A percentile compares a stretch with the other conserved stretches of the same genome.
phyloP scores from a whole-genome alignment of 192 early-diverging fungal species.

The Entomortierella parvispora region DNA sequence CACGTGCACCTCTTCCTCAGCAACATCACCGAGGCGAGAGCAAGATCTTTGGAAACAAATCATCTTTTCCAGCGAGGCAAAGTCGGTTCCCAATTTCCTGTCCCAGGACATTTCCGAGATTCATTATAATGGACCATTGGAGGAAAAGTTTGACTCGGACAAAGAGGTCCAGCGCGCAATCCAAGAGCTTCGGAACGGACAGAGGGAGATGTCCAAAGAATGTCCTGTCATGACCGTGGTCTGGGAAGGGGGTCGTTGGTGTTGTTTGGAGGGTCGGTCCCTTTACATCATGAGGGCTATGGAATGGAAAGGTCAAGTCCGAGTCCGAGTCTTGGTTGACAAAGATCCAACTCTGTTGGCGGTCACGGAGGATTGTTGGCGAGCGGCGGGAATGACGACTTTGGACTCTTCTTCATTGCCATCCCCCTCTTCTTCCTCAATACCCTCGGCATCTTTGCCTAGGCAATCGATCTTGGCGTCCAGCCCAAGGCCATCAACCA shows the following conservation, averaged over 20 bases:
- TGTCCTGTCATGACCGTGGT: conserved; percentile 50
- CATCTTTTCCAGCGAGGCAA: conserved; percentile 4
- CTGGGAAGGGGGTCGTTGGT: conserved; percentile 49
- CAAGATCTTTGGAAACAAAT: conserved; percentile 20
- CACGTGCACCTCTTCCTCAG: conserved; percentile 1
- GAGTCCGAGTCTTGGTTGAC: conserved; percentile 40
- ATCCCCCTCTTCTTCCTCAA: no score
- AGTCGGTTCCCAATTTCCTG: conserved; percentile 23
- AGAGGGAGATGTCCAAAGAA: conserved; percentile 43
- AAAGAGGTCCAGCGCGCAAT: conserved; percentile 25
- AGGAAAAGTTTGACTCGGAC: conserved; percentile 25
- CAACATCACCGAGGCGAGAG: conserved; percentile 4
- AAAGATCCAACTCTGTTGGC: conserved; percentile 39
- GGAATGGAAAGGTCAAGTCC: conserved; percentile 41
- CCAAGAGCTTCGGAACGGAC: conserved; percentile 16
- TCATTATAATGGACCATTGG: conserved; percentile 33
- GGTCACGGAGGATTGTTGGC: conserved; percentile 48
- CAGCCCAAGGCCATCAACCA: no score
- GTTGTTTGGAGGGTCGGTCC: conserved; percentile 46
- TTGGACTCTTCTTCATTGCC: neutral
- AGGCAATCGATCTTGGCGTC: no score
- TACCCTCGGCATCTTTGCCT: no score
- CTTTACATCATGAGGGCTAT: conserved; percentile 43
- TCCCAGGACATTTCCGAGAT: conserved; percentile 34
- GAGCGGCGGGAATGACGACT: conserved; percentile 31